Conservation (phyloP, 2,329 filamentous ascomycete genomes). For the Aspergillus cejpii region DNA sequence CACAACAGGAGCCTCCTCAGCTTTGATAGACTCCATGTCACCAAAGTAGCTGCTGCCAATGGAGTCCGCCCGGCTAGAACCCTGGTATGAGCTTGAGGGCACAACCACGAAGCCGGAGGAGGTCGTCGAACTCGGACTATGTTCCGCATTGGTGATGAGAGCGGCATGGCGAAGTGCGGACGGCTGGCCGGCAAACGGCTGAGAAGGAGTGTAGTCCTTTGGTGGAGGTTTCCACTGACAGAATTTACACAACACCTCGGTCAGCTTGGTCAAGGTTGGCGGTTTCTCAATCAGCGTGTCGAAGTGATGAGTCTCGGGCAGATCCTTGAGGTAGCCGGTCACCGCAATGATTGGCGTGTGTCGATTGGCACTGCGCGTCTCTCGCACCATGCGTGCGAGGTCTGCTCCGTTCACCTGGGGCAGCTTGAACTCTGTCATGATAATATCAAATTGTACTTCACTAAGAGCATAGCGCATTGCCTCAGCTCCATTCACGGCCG, state of each 20-base stretch:
- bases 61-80: constrained; percentile 79
- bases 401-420: constrained; percentile 93
- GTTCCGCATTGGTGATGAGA: constrained; percentile 51
- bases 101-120: constrained; percentile 65
- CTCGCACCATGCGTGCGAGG: constrained; percentile 93
- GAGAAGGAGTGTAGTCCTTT: constrained; percentile 47
- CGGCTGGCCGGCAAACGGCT: constrained; percentile 54
- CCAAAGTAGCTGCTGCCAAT: constrained; percentile 77
- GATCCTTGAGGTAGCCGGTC: constrained; percentile 94
- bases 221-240: constrained; percentile 89
- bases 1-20: constrained; percentile 70
- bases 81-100: constrained; percentile 67
- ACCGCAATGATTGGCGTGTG: constrained; percentile 94
- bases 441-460: constrained; percentile 97
- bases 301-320: constrained; percentile 92
- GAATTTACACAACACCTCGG: constrained; percentile 75
- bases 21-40: constrained; percentile 70
- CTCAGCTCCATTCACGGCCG: constrained; percentile 81
- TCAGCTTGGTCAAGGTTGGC: constrained; percentile 84
- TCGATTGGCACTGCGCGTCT: constrained; percentile 90
- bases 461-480: constrained; percentile 90
- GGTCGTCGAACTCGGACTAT: constrained; percentile 76
- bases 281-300: constrained; percentile 95
- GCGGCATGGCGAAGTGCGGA: constrained; percentile 61
- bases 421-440: constrained; percentile 94